Evolutionary conservation across 495 filamentous ascomycete genomes (phyloP).

Genomic region (Penicillium egyptiacum): DNA sequence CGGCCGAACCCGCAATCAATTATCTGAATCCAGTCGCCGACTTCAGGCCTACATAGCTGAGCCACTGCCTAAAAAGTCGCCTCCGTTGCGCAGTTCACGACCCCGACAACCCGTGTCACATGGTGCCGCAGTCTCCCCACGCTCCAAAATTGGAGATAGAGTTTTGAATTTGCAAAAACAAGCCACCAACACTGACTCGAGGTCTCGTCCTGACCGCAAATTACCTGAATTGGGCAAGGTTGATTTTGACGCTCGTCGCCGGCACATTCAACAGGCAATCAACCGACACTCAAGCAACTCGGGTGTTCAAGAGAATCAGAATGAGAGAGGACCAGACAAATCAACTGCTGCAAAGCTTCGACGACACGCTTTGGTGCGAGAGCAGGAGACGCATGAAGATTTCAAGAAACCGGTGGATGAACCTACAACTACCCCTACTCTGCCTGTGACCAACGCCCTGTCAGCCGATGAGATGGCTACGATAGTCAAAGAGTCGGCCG

Average conservation of each 20-base stretch:
- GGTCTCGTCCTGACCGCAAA: constrained; percentile 41
- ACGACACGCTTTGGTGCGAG: constrained; percentile 32
- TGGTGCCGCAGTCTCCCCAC: constrained; percentile 65
- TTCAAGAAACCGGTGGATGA: constrained; percentile 20
- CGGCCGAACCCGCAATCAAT: constrained; percentile 37
- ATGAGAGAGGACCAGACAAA: constrained; percentile 45
- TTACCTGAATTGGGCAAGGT: constrained; percentile 64
- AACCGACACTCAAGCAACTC: constrained; percentile 46
- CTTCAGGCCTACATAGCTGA: constrained; percentile 67
- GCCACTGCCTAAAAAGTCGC: constrained; percentile 63
- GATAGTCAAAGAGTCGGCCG: constrained; percentile 27
- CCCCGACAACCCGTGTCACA: constrained; percentile 77
- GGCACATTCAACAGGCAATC: constrained; percentile 76
- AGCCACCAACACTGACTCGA: constrained; percentile 31
- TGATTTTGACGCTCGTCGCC: constrained; percentile 74
- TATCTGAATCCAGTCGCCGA: constrained; percentile 47
- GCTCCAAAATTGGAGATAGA: constrained; percentile 56
- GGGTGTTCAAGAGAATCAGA: constrained; percentile 68
- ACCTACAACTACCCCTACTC: constrained; percentile 19
- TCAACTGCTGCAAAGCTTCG: constrained; percentile 43
- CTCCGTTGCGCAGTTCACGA: constrained; percentile 77
- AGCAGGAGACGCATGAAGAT: constrained; percentile 38
- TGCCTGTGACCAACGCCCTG: constrained; percentile 27
- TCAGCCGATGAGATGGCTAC: constrained; percentile 30
- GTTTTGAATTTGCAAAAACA: constrained; percentile 44